Evolutionary conservation across 306 rosid species (phyloP), one percentile per base, ranked within the genome.

Genomic region (Luffa aegyptiaca): DNA sequence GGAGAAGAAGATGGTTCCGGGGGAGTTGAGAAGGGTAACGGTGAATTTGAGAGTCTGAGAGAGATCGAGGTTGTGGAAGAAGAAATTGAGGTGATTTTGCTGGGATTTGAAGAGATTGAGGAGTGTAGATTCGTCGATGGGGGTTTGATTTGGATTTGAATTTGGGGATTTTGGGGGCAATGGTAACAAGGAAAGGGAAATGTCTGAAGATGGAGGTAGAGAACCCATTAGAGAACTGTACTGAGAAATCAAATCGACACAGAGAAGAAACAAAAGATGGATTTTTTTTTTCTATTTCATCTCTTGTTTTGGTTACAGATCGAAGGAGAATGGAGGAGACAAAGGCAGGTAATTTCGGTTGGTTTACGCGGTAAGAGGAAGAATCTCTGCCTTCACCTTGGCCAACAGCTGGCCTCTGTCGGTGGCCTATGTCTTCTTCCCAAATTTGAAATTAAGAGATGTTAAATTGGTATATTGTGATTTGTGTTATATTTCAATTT

Each of bases 61-160:
- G 64, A 90, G 93, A 82, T 92, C 90, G 80, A 96, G 90, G 82
- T 88, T 78, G 76, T 84, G 82, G 90, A 96, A 93, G 97, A 96
- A 96, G 91, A 82, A 96, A 87, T 96, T 96, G 80, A 96, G 97
- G 84, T 96, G 98, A 81, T 80, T 87, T 79, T 90, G 99, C 56
- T 96, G 99, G 2, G 97, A 86, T 80, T 87, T 90, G 94, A 96
- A 96, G 80, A 96, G 96, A 59, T 63, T 20, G 5, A 80, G 26
- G 58, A 96, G 97, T 82, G 88, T 79, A 12, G 46, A 41, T 82
- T 90, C 87, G 90, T 91, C 91, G 78, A 96, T 87, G 59, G 77
- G 75, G 39, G 65, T 81, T 5, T 57, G 83, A 70, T 16, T 13
- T 36, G 10, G 75, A 61, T 18, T 57, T 18, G 51, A 51, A 61